Base-by-base conservation (phyloP, 73 alveolate genomes). In the Diophrys appendiculata region DNA sequence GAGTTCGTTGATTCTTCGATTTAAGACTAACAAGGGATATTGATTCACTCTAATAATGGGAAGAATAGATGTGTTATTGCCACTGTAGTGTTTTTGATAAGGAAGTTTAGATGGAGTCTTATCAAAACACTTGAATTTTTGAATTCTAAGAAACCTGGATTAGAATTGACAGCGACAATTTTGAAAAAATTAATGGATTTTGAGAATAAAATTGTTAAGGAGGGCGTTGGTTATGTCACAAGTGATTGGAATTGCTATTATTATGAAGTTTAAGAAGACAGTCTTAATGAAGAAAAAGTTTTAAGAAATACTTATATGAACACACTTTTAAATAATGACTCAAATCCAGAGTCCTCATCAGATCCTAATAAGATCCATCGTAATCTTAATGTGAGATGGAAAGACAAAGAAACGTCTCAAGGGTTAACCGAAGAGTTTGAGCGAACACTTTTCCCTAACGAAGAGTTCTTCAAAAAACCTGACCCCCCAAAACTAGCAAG, bases 21-120 rank as follows among this genome's bases (percentile, higher is more conserved):
- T 23, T 65, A 68, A 27, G 1, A 68, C 5, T 69, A 26, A 24
- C 23, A 69, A 27, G 81, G 82, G 23, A 81, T 79, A 25, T 54
- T 79, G 11, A 79, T 79, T 22, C 88, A 79, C 71, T 79, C 88
- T 2, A 25, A 67, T 13, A 71, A 79, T 54, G 88, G 88, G 27
- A 79, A 70, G 35, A 79, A 70, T 33, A 0, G 88, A 25, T 70
- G 88, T 32, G n/a, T 69, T n/a, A 52, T 79, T 1, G 88, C 88
- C 11, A 65, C 68, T 26, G 24, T 70, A 29, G 52, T 79, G 8
- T 68, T 35, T 24, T 29, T 79, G 25, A 70, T 79, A 81, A 34
- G 52, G 24, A 22, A 79, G 27, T 79, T 25, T 31, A 32, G 82
- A 68, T 79, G 88, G 88, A 71, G 88, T 23, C 34, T 79, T 2